Percentiles rank a stretch among this genome's conserved stretches.
Conservation (phyloP, 2,329 filamentous ascomycete genomes). For the Lachnellula suecica region DNA sequence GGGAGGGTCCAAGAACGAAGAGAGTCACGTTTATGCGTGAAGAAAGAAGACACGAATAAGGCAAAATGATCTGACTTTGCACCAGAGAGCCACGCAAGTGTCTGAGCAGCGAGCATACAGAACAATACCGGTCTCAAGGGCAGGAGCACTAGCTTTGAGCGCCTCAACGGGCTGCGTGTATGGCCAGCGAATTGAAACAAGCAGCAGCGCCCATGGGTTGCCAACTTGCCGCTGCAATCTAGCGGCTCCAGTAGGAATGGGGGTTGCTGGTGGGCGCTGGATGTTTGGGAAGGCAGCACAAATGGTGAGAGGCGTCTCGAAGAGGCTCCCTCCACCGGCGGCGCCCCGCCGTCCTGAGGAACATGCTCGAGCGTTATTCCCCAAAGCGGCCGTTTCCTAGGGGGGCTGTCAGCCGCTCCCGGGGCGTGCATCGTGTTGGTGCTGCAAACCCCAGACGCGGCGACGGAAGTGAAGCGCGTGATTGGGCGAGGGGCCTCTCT, state of each 20-base stretch:
- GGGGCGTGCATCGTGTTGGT: neutral
- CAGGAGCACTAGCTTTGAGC: slow-evolving; percentile 11
- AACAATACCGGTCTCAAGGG: slow-evolving; percentile 23
- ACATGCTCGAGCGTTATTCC: neutral
- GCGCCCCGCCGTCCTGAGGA: slow-evolving; percentile 1
- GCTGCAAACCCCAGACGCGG: neutral
- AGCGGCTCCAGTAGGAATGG: neutral
- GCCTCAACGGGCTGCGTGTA: neutral
- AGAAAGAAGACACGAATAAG: neutral
- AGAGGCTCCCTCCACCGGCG: slow-evolving; percentile 10
- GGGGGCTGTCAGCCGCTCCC: neutral
- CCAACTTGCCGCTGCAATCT: neutral
- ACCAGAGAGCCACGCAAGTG: slow-evolving; percentile 1
- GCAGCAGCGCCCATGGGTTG: neutral
- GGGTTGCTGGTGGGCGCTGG: neutral
- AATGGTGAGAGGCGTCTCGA: slow-evolving; percentile 8
- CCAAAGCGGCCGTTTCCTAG: neutral
- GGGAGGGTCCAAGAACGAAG: slow-evolving; percentile 7
- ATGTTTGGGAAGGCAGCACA: neutral
- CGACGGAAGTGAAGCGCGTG: neutral
- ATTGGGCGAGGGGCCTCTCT: neutral
- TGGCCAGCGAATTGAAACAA: neutral
- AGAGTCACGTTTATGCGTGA: slow-evolving; percentile 16
- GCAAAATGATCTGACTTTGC: slow-evolving; percentile 16
- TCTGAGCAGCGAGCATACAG: slow-evolving; percentile 18